Conservation (phyloP, 2,329 filamentous ascomycete genomes). For the Cladobotryum protrusum region DNA sequence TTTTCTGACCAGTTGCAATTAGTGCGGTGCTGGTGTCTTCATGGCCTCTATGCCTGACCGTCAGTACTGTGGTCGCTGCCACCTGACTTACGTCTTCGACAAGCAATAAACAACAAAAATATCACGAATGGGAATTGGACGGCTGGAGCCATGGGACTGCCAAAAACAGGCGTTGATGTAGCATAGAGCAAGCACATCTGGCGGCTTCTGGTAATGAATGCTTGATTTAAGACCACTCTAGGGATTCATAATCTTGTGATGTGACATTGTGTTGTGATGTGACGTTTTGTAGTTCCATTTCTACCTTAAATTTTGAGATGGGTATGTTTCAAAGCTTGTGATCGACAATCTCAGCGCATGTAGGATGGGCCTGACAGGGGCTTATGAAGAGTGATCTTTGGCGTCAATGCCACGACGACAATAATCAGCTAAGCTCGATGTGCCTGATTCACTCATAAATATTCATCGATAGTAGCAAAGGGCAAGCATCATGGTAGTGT, state of each 20-base stretch:
- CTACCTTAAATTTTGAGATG: too few relatives aligned
- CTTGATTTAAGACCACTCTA: slow-evolving; percentile 25
- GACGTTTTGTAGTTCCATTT: slow-evolving; percentile 1
- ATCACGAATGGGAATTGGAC: slow-evolving; percentile 22
- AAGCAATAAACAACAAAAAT: slow-evolving; percentile 47
- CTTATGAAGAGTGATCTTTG: too few relatives aligned
- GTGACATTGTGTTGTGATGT: too few relatives aligned
- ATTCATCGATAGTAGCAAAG: slow-evolving; percentile 11
- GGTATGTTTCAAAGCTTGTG: too few relatives aligned
- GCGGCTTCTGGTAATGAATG: slow-evolving; percentile 35
- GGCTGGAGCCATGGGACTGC: slow-evolving; percentile 26
- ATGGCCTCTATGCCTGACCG: slow-evolving; percentile 99
- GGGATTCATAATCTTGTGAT: not conserved
- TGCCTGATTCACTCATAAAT: too few relatives aligned
- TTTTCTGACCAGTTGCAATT: not conserved
- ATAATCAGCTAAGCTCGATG: too few relatives aligned
- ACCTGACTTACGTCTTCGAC: slow-evolving; percentile 68
- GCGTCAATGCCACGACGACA: too few relatives aligned
- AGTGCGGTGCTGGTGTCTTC: slow-evolving; percentile 99
- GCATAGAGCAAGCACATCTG: slow-evolving; percentile 36
- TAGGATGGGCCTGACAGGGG: too few relatives aligned
- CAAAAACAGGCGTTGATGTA: slow-evolving; percentile 37
- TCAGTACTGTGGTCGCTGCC: slow-evolving; percentile 84
- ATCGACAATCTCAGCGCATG: too few relatives aligned
- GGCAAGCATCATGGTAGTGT: not conserved